Evolutionary conservation across 2,329 filamentous ascomycete species (phyloP), one percentile per base, ranked within the genome.

Genomic region (Fusarium sp.): DNA sequence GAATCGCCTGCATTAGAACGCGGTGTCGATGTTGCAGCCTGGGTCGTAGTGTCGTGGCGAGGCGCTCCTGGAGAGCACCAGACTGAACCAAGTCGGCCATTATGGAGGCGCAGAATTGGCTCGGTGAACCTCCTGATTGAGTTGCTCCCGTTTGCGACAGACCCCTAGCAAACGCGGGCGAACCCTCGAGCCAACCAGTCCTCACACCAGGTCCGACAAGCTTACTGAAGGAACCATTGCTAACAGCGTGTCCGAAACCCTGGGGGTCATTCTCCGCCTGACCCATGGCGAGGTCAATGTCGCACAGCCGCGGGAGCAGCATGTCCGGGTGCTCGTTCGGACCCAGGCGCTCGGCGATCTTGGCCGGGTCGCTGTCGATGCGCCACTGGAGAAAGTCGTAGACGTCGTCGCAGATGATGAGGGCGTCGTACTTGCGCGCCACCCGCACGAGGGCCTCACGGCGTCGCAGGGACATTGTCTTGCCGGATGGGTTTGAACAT

Each of bases 371-470:
- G 36, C 66, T 68, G 17, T 68, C 67, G 46, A 72, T 67, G 29
- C 90, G 88, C 94, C 95, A 98, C 80, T 95, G 93, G 6, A 98
- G 86, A 74, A 96, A 92, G 81, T 98, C 96, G 80, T 99, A 99
- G 11, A 98, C 95, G 81, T 99, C 96, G 83, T 98, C 96, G 57
- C 90, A 90, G 31, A 98, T 87, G 64, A 98, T 83, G n/a, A 98
- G 87, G 8, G 94, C 94, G 80, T 98, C 92, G 80, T 92, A 90
- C 67, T 91, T 86, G 65, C 96, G 88, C 0, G 96, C 96, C 8
- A 98, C 83, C n/a, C 85, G 84, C 27, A 98, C 91, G 5, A 98
- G 87, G 12, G 85, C 85, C 71, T 91, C 84, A 5, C 96, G 89
- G 31, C 92, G 89, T 20, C 83, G 80, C 5, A 94, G 81, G 16